Conservation (phyloP, 2,329 filamentous ascomycete species). For the Diaporthe batatas region DNA sequence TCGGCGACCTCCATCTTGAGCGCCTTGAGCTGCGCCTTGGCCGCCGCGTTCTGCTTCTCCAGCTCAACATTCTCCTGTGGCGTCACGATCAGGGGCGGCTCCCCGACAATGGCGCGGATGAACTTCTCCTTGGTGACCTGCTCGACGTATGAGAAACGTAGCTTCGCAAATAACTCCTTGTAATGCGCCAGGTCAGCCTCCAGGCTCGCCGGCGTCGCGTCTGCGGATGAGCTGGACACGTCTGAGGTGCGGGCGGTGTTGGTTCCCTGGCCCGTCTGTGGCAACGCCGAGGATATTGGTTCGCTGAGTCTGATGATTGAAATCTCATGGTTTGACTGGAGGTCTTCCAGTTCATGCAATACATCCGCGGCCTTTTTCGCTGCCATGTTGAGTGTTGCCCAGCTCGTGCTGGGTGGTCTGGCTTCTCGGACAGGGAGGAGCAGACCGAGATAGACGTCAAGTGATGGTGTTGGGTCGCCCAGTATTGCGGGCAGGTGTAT, state of each 20-base stretch:
- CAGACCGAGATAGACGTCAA: background rate
- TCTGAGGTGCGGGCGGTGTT: slow-evolving; percentile 75
- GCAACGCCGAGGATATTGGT: slow-evolving; percentile 71
- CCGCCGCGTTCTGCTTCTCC: slow-evolving; percentile 75
- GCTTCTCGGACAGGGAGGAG: background rate
- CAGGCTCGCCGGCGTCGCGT: slow-evolving; percentile 80
- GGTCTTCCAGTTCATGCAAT: slow-evolving; percentile 63
- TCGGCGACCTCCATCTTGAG: slow-evolving; percentile 84
- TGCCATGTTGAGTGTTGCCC: slow-evolving; percentile 47
- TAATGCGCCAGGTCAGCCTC: slow-evolving; percentile 90
- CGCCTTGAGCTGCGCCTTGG: slow-evolving; percentile 82
- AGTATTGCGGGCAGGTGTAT: background rate
- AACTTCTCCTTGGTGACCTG: slow-evolving; percentile 99
- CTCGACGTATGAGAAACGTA: slow-evolving; percentile 97
- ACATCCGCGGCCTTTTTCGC: slow-evolving; percentile 54
- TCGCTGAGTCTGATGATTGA: slow-evolving; percentile 84
- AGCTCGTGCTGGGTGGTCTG: background rate
- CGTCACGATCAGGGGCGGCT: slow-evolving; percentile 87
- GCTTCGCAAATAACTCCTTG: slow-evolving; percentile 94
- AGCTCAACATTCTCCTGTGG: slow-evolving; percentile 85
- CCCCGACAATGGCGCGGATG: slow-evolving; percentile 90
- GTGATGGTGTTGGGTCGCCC: background rate
- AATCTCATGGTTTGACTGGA: slow-evolving; percentile 72
- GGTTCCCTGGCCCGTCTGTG: slow-evolving; percentile 51
- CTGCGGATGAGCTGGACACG: slow-evolving; percentile 74